Evolutionary conservation across 1,139 yeast species (phyloP), one percentile per base, ranked within the genome.

Genomic region (Saccharomyces hybrid): DNA sequence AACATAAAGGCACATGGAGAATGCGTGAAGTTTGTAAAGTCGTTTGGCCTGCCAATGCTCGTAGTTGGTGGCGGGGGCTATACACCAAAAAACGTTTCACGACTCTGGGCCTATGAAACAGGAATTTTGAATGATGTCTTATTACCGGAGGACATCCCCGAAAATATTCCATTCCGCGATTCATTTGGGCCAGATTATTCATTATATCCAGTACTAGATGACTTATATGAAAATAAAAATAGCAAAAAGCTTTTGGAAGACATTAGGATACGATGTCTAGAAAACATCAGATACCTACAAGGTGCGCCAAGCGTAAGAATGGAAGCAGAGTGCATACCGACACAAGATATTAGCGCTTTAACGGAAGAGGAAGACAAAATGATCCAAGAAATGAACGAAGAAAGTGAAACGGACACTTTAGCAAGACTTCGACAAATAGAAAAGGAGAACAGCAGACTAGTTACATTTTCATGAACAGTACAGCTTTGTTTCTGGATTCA

Each of bases 11-110:
- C 96, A 0, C 98, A 91, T 68, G 98, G 97, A 3, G 96, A 90
- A 68, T 93, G 99, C 74, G 95, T 91, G 34, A 82, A 84, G 60
- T 91, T 83, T 70, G 84, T 91, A 55, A 87, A 86, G 67, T 80
- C 91, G 23, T 91, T 91, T 70, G 90, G 91, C 4, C 75, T 93
- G 2, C 98, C 98, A 5, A 77, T 89, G 81, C 75, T 93, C 69
- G 96, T 93, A 11, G 73, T 93, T n/a, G 99, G 99, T 27, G 99
- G 99, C 38, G 99, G 99, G 53, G 99, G 99, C 2, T 93, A 93
- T 70, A 93, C 99, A 0, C 96, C 96, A 53, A 80, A 97, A 63
- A 93, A 93, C 66, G 99, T 93, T 8, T 86, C 96, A 9, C 76
- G 99, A 57, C 77, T 93, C 44, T 93, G 99, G 99, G 83, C 96